These are phyloP conservation scores for Obba rivulosa DNA, from an alignment of 768 basidiomycete species.

Conservation along the genomic window DNA sequence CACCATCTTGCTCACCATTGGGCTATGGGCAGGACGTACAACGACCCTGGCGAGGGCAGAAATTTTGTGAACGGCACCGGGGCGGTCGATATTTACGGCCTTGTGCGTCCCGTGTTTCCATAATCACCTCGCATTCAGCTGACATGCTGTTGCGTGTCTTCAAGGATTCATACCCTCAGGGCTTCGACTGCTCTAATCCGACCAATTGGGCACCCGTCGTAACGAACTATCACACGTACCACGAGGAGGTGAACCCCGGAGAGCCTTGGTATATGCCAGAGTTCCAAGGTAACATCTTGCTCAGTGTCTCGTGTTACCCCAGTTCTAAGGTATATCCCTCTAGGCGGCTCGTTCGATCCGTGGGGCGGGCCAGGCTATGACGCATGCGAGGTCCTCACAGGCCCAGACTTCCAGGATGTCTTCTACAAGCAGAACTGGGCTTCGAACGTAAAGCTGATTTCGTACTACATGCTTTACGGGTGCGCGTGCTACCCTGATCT, in stretches of 20 bases:
- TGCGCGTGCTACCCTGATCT: slow-evolving; percentile 18
- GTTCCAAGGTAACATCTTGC: slow-evolving; percentile 16
- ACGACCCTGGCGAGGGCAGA: slow-evolving; percentile 19
- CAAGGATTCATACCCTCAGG: slow-evolving; percentile 70
- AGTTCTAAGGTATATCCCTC: not conserved
- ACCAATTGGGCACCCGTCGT: slow-evolving; percentile 58
- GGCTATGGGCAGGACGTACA: slow-evolving; percentile 18
- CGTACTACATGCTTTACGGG: slow-evolving; percentile 85
- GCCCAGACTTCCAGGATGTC: slow-evolving; percentile 70
- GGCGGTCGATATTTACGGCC: slow-evolving; percentile 25
- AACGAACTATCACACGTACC: slow-evolving; percentile 62
- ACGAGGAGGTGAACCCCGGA: slow-evolving; percentile 37
- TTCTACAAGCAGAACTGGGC: slow-evolving; percentile 79
- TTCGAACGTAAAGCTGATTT: slow-evolving; percentile 75
- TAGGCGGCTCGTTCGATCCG: slow-evolving; percentile 71
- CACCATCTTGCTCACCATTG: not conserved
- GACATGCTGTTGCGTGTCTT: slow-evolving; percentile 20
- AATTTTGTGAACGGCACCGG: slow-evolving; percentile 27
- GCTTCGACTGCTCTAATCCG: slow-evolving; percentile 78
- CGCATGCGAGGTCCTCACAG: slow-evolving; percentile 60
- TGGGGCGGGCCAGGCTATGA: slow-evolving; percentile 79
- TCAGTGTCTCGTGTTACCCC: slow-evolving; percentile 42
- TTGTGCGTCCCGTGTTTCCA: slow-evolving; percentile 7
- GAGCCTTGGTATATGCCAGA: slow-evolving; percentile 73
- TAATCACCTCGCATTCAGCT: not conserved